A percentile compares a stretch with the other conserved stretches of the same genome.
phyloP scores from a whole-genome alignment of 2,329 filamentous ascomycete genomes.

The Aspergillus bombycis region DNA sequence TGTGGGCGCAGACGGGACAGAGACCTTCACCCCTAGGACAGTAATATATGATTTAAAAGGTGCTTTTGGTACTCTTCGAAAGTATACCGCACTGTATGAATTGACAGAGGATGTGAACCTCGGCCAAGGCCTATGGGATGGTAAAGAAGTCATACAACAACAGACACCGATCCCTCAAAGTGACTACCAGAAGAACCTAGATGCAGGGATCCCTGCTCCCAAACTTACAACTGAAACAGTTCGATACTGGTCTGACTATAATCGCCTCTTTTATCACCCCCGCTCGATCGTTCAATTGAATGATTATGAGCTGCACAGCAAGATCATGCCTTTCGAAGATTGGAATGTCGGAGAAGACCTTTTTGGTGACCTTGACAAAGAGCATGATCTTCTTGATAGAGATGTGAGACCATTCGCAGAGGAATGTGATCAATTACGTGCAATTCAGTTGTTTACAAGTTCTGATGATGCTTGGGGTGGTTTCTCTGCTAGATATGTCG shows the following conservation, averaged over 20 bases:
- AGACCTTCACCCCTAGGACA: slow-evolving; percentile 90
- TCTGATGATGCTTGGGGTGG: slow-evolving; percentile 82
- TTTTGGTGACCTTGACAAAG: slow-evolving; percentile 71
- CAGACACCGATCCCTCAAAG: slow-evolving; percentile 69
- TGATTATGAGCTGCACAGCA: slow-evolving; percentile 82
- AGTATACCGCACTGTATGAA: slow-evolving; percentile 87
- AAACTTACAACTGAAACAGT: slow-evolving; percentile 70
- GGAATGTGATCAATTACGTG: slow-evolving; percentile 91
- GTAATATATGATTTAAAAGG: slow-evolving; percentile 95
- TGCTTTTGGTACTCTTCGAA: slow-evolving; percentile 83
- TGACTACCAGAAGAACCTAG: slow-evolving; percentile 78
- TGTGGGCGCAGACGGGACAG: slow-evolving; percentile 76
- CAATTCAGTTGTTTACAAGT: slow-evolving; percentile 74
- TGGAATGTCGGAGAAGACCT: slow-evolving; percentile 75
- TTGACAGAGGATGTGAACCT: slow-evolving; percentile 42
- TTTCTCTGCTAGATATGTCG: slow-evolving; percentile 72
- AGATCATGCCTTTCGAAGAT: slow-evolving; percentile 78
- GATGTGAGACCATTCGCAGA: slow-evolving; percentile 87
- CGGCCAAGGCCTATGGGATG: slow-evolving; percentile 58
- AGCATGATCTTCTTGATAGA: slow-evolving; percentile 86
- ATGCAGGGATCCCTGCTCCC: slow-evolving; percentile 67
- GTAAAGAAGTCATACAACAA: slow-evolving; percentile 68
- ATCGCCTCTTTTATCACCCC: slow-evolving; percentile 88
- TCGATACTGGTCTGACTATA: slow-evolving; percentile 97
- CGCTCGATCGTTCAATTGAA: slow-evolving; percentile 82